Base-by-base conservation (phyloP, 163 green algal species). In the Scenedesmus sp. region DNA sequence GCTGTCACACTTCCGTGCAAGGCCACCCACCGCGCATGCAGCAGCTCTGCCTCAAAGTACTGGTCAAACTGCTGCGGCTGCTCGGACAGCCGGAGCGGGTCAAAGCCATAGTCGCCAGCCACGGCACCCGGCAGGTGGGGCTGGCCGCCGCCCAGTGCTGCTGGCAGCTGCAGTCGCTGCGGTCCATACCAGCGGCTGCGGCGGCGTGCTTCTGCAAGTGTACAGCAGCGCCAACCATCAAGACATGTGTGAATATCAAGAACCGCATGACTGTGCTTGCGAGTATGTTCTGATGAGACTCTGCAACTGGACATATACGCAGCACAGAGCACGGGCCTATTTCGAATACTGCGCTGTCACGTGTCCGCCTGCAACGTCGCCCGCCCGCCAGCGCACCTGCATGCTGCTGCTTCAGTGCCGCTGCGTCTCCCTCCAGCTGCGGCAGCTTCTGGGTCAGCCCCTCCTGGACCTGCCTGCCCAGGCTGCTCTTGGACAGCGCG, bases 21-120 rank as follows among this genome's bases (percentile, higher is more conserved):
- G 13, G 22, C 42, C 42, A 40, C 81, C 10, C 81, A 91, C 82
- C 95, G 87, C 5, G 93, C 95, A 89, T 97, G 95, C 65, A 97
- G 86, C 51, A 97, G 85, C 90, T 97, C 94, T 1, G 93, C 95
- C 78, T 95, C 95, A 24, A 90, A 87, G 51, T 92, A 92, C 68
- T 87, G 93, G 83, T 59, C 70, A 81, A 92, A 92, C 22, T 49
- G 46, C 37, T 30, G 35, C 16, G 51, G 83, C 53, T 90, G 92
- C 33, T 18, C 40, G 0, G 80, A 65, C 40, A 97, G 93, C 0
- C 90, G 89, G 73, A 97, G 83, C 0, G 94, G 94, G 88, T 97
- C 95, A 91, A 97, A 97, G 1, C 95, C 95, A 72, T 93, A 93
- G 88, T 97, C 95, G 0, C 95, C 95, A 13, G 95, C 92, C 20